Base-by-base conservation (phyloP, 805 yeast species). In the Zygotorulaspora danielsina region DNA sequence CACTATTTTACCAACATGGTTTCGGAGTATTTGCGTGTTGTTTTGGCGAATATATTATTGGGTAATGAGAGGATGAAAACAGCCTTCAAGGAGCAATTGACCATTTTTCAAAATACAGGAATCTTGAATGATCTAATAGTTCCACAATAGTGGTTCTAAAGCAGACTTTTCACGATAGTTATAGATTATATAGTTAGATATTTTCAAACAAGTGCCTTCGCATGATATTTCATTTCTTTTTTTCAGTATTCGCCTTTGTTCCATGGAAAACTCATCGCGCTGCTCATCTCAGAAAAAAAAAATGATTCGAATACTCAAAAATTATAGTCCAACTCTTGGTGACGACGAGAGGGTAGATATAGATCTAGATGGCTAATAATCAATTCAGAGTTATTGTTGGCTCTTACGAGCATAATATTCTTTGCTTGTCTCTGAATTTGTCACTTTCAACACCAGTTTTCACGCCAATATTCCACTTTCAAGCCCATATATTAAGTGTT, bases 401-500 rank as follows among this genome's bases (percentile, higher is more conserved):
- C 18, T 88, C 97, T 0, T 93, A 93, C 55, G 98, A 93, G 65
- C 98, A 93, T 65, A 86, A 88, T 46, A 64, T 93, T 33, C 66
- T 89, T 28, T 88, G 97, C 69, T 70, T 88, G 11, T 85, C 96
- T 1, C 66, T 86, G 31, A 73, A 80, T n/a, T 53, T 86, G 18
- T 74, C 78, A 2, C 35, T 41, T 19, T 28, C 48, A 38, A 68
- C 73, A 6, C 80, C 88, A 1, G 70, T 85, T 7, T 93, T 93
- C 66, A 88, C 87, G 32, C 96, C 97, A 2, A 81, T 93, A 30
- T 93, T 93, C 70, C 97, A 93, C 61, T 90, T 93, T 65, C 87
- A 90, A 53, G 95, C 98, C 1, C 98, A 93, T 64, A 71, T 96
- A 0, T 72, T 87, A 36, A 84, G 96, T 24, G 86, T 93, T 40